These are phyloP conservation scores for Eruca vesicaria DNA, from an alignment of 441 rosid species.

Conservation along the genomic window DNA sequence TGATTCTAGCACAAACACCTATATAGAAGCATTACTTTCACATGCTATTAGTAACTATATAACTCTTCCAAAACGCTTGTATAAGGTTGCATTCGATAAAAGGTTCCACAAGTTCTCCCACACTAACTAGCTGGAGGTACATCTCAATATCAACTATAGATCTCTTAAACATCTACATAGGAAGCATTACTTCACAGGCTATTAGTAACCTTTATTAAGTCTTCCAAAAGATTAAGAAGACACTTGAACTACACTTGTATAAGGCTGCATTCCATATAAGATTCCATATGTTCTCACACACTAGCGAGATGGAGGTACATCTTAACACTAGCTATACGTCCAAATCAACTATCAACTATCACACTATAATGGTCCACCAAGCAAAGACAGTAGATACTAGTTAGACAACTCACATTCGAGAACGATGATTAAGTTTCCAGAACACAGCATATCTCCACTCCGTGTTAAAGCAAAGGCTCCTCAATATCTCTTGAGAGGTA, in stretches of 20 bases:
- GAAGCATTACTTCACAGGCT: background rate
- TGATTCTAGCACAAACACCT: background rate
- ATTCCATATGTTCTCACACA: slow-evolving; percentile 10
- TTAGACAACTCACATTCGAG: slow-evolving; percentile 58
- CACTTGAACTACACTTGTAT: background rate
- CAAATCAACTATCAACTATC: background rate
- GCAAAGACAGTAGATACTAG: slow-evolving; percentile 1
- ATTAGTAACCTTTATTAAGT: background rate
- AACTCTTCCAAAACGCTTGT: background rate
- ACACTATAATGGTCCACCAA: background rate
- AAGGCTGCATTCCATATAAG: background rate
- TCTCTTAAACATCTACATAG: background rate
- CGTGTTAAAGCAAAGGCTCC: slow-evolving; percentile 74
- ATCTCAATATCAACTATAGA: too few species aligned
- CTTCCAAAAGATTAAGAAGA: background rate
- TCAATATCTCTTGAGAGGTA: slow-evolving; percentile 56
- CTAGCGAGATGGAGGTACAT: background rate
- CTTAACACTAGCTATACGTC: background rate
- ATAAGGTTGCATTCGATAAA: background rate
- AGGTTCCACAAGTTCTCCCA: slow-evolving; percentile 13
- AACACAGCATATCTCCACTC: slow-evolving; percentile 86
- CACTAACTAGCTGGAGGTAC: background rate
- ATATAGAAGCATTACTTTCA: background rate
- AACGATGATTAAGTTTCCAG: slow-evolving; percentile 80
- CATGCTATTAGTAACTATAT: background rate